These are phyloP conservation scores for Nemania bipapillata DNA, from an alignment of 2,329 filamentous ascomycete genomes.

Conservation along the genomic window DNA sequence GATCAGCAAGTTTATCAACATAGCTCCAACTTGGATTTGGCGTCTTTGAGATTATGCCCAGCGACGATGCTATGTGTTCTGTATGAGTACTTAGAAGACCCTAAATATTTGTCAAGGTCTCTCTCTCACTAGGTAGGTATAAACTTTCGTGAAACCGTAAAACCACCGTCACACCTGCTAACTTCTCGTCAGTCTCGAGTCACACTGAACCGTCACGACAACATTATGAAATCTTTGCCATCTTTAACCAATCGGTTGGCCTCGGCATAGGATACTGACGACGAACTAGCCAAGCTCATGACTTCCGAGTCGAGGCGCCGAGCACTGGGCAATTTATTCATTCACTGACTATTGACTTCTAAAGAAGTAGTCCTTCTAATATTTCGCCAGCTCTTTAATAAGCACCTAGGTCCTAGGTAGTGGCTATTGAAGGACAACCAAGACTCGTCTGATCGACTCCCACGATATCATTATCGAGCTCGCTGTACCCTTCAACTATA, in stretches of 20 bases:
- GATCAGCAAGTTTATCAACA: conserved; percentile 26
- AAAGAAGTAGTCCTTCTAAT: conserved; percentile 58
- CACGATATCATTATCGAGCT: neutral
- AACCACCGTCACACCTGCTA: conserved; percentile 58
- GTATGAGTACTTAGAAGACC: neutral
- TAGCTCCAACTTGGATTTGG: neutral
- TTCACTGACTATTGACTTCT: conserved; percentile 56
- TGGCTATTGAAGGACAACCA: conserved; percentile 56
- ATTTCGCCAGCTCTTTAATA: conserved; percentile 56
- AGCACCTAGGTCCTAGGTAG: conserved; percentile 56
- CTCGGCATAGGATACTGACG: conserved; percentile 58
- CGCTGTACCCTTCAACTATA: neutral
- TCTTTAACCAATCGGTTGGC: conserved; percentile 59
- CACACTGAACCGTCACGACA: conserved; percentile 42
- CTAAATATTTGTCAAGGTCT: conserved; percentile 50
- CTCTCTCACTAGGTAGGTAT: conserved; percentile 56
- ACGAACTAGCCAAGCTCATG: conserved; percentile 59
- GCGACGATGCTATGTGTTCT: neutral
- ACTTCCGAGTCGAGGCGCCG: conserved; percentile 61
- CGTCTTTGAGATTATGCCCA: neutral
- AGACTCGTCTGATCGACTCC: conserved; percentile 46
- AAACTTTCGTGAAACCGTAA: conserved; percentile 58
- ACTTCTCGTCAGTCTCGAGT: conserved; percentile 58
- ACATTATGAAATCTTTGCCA: conserved; percentile 51
- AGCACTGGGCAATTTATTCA: conserved; percentile 58